A percentile compares a stretch with the other conserved stretches of the same genome.
Evolutionary conservation across 1,284 basidiomycete genomes (phyloP).

Genomic region (Puccinia sorghi): DNA sequence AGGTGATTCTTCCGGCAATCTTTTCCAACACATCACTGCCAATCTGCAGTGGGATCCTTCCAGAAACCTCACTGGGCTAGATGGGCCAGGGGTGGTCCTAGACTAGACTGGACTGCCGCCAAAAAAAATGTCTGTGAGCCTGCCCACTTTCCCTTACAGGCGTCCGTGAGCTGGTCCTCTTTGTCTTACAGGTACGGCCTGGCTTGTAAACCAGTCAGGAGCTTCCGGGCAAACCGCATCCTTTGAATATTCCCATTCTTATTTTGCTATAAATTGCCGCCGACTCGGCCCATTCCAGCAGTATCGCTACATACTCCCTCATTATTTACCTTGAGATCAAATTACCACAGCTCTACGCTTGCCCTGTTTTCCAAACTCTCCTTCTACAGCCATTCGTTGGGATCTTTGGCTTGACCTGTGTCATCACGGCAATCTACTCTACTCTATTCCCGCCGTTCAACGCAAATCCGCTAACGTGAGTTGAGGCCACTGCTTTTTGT

Average conservation of each 20-base stretch:
- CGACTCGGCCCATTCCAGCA: constrained; percentile 11
- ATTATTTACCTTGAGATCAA: constrained; percentile 12
- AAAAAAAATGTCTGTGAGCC: constrained; percentile 4
- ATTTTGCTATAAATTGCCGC: constrained; percentile 31
- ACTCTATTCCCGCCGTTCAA: constrained; percentile 2
- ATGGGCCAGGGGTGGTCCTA: constrained; percentile 9
- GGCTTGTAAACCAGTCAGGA: too few relatives aligned
- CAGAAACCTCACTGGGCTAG: not conserved
- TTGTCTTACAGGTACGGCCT: not conserved
- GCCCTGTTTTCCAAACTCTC: constrained; percentile 15
- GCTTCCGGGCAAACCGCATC: too few relatives aligned
- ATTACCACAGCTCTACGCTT: constrained; percentile 1
- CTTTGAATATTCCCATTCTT: constrained; percentile 8
- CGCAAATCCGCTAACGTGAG: constrained; percentile 27
- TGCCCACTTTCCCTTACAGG: constrained; percentile 1
- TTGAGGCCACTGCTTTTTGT: constrained; percentile 5
- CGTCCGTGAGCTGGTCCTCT: not conserved
- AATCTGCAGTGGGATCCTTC: not conserved
- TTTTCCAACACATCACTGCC: not conserved
- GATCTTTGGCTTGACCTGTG: too few relatives aligned
- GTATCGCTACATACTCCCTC: not conserved
- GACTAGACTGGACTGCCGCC: constrained; percentile 6
- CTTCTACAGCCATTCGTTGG: not conserved
- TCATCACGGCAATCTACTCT: constrained; percentile 17
- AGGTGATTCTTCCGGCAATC: not conserved